Base-by-base conservation (phyloP, 345 rosid genomes). In the Streptanthus diversifolius region DNA sequence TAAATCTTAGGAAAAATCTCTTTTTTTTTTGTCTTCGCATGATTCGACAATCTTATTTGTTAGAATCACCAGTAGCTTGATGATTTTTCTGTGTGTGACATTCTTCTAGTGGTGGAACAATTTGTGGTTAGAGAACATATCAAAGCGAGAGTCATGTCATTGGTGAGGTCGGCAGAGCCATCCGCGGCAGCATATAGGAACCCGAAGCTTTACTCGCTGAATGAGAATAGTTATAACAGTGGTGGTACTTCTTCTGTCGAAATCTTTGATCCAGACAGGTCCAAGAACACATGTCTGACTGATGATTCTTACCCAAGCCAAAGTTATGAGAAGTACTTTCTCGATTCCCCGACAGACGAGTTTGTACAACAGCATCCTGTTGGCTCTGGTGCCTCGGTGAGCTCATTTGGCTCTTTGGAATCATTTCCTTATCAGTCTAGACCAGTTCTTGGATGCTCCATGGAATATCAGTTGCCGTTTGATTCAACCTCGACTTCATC, bases 301-400 rank as follows among this genome's bases (percentile, higher is more conserved):
- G 86, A 87, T 81, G 87, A 85, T 82, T 83, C 93, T 66, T 87
- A 80, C 83, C 77, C 81, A 30, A 73, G 75, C 29, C 90, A 91
- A 82, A 87, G 85, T 79, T 90, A 87, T n/a, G 96, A 88, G 72
- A 88, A 89, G 80, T 91, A 87, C 79, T 85, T 93, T 76, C 78
- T 84, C 9, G 92, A 85, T 54, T 95, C 97, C 8, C 95, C 93
- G 13, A 68, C 76, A 0, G 90, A 85, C 40, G 99, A 88, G 69
- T 73, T 71, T 17, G 66, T 68, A 1, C 79, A 68, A 2, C 79
- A 68, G 15, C 83, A 81, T 3, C 85, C 90, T 53, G 71, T 88
- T 25, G 83, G 83, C 60, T 86, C 93, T 7, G 84, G 78, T 9
- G 49, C 81, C 30, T 90, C 95, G 12, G 91, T 74, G 22, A 75